Percentiles rank a stretch among this genome's conserved stretches.
Evolutionary conservation across 257 asterid genomes (phyloP).

Genomic region (Salvia hispanica): DNA sequence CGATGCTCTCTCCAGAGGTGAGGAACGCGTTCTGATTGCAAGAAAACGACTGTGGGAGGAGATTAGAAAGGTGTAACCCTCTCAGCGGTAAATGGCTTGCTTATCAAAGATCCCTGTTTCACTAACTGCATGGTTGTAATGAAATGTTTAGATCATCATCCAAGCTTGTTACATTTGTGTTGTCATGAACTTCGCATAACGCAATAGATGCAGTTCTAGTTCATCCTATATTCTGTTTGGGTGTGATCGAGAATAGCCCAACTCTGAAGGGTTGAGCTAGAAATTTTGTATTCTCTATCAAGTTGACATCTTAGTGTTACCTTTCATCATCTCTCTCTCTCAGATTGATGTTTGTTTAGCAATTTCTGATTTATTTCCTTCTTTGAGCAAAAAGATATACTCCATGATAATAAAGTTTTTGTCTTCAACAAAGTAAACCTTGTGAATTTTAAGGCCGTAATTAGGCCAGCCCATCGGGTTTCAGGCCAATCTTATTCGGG

Average conservation of each 20-base stretch:
- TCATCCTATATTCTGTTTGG: not conserved
- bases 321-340: not conserved
- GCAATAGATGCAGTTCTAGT: slow-evolving; percentile 1
- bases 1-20: slow-evolving; percentile 59
- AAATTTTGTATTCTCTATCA: slow-evolving; percentile 25
- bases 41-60: slow-evolving; percentile 65
- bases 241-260: not conserved
- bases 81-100: slow-evolving; percentile 24
- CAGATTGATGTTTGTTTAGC: too few relatives aligned
- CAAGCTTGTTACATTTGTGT: slow-evolving; percentile 20
- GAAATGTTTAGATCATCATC: slow-evolving; percentile 19
- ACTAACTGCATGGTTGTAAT: slow-evolving; percentile 18
- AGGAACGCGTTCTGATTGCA: slow-evolving; percentile 72
- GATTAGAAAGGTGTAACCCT: slow-evolving; percentile 25
- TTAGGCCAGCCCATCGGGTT: too few relatives aligned
- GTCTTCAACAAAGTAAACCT: too few relatives aligned
- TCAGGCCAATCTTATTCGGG: too few relatives aligned
- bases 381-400: too few relatives aligned
- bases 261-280: slow-evolving; percentile 19
- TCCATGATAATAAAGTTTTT: too few relatives aligned
- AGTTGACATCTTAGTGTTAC: not conserved
- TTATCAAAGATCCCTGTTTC: slow-evolving; percentile 7
- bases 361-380: too few relatives aligned
- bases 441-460: too few relatives aligned
- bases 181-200: not conserved